These are phyloP conservation scores for Pseudohalonectria lignicola DNA, from an alignment of 2,329 filamentous ascomycete genomes.

Conservation along the genomic window DNA sequence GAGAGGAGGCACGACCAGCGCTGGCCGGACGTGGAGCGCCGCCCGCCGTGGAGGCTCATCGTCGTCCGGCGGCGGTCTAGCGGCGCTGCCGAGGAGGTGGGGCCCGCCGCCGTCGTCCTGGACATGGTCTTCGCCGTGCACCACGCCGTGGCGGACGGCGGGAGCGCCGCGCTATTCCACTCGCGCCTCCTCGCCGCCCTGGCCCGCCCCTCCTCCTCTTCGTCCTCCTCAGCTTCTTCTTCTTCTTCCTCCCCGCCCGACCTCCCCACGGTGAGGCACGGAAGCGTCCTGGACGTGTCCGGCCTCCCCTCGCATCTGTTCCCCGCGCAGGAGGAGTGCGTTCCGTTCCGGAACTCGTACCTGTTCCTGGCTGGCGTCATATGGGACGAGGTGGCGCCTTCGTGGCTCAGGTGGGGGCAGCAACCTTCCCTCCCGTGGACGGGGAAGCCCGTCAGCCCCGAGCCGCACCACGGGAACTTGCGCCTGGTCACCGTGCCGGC, in stretches of 20 bases:
- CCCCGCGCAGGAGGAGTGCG: constrained; percentile 26
- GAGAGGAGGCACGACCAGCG: constrained; percentile 26
- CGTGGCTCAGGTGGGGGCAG: constrained; percentile 20
- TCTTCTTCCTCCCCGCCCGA: neutral
- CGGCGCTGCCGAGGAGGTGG: neutral
- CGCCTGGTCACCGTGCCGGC: constrained; percentile 23
- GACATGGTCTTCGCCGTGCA: constrained; percentile 39
- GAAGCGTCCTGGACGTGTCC: constrained; percentile 19
- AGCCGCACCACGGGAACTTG: constrained; percentile 23
- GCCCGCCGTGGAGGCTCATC: constrained; percentile 35
- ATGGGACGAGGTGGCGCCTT: constrained; percentile 27
- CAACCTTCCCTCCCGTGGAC: constrained; percentile 21
- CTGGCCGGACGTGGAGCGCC: constrained; percentile 26
- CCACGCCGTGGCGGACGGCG: constrained; percentile 41
- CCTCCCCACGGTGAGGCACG: constrained; percentile 3
- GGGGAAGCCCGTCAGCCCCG: constrained; percentile 21
- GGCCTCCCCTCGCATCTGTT: constrained; percentile 18
- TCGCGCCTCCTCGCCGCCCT: constrained; percentile 31
- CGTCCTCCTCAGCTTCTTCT: too few species aligned
- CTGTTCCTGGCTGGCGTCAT: constrained; percentile 27
- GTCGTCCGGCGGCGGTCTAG: constrained; percentile 15
- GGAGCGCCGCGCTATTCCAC: constrained; percentile 37
- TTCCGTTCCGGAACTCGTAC: constrained; percentile 27
- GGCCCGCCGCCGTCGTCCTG: constrained; percentile 11
- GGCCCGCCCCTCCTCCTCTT: too few species aligned